These are phyloP conservation scores for Simplicillium aogashimaense DNA, from an alignment of 2,329 filamentous ascomycete genomes.

Conservation along the genomic window DNA sequence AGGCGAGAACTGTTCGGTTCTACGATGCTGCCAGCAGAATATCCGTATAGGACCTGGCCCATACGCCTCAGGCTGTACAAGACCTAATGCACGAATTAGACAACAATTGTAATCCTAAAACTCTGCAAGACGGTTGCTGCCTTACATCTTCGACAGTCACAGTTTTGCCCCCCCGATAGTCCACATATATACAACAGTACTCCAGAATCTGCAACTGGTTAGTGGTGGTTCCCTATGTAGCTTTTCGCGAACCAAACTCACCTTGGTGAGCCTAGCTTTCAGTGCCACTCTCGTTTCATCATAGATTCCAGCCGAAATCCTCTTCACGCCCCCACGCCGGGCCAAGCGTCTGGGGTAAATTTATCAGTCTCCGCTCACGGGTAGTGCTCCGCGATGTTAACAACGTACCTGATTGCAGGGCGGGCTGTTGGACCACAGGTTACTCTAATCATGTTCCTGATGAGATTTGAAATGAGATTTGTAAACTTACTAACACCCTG, in stretches of 20 bases:
- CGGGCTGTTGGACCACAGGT: background rate
- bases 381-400: too few relatives aligned
- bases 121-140: constrained; percentile 3
- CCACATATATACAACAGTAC: too few relatives aligned
- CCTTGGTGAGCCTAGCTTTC: constrained; percentile 34
- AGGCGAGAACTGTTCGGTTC: too few relatives aligned
- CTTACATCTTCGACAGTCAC: constrained; percentile 52
- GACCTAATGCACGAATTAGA: constrained; percentile 31
- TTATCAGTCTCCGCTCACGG: background rate
- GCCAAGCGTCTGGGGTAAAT: constrained; percentile 50
- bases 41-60: constrained; percentile 48
- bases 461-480: too few relatives aligned
- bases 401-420: constrained; percentile 6
- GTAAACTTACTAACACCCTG: constrained; percentile 5
- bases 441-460: too few relatives aligned
- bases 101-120: constrained; percentile 2
- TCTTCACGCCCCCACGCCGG: constrained; percentile 66
- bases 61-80: constrained; percentile 37
- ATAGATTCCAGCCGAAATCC: constrained; percentile 58
- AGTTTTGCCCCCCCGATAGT: constrained; percentile 49
- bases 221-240: too few relatives aligned
- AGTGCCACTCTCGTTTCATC: constrained; percentile 46
- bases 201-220: too few relatives aligned
- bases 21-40: constrained; percentile 27
- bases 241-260: constrained; percentile 25